A percentile compares a stretch with the other conserved stretches of the same genome.
These are phyloP conservation scores for Pseudoturritis turrita DNA, from an alignment of 345 rosid genomes.

Conservation along the genomic window DNA sequence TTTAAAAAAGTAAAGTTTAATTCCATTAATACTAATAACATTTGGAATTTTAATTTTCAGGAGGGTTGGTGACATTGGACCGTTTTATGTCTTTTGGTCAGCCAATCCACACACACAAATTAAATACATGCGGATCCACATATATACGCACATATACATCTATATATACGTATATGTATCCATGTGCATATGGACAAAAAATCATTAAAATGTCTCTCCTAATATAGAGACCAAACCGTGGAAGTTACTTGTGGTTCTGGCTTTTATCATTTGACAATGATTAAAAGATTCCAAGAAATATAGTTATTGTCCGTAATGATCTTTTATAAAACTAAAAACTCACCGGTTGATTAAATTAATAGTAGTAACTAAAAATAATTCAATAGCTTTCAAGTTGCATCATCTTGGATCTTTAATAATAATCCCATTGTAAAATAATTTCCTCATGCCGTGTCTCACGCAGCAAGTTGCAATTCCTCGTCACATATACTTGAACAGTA, in stretches of 20 bases:
- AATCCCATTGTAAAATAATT: conserved; percentile 1
- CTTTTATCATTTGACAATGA: conserved; percentile 21
- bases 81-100: conserved; percentile 24
- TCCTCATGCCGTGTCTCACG: conserved; percentile 29
- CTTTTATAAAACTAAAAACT: neutral
- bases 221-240: conserved; percentile 12
- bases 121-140: conserved; percentile 26
- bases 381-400: conserved; percentile 20
- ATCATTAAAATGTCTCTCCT: conserved; percentile 8
- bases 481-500: neutral
- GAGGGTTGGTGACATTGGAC: conserved; percentile 30
- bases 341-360: conserved; percentile 6
- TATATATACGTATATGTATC: neutral
- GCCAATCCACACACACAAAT: conserved; percentile 11
- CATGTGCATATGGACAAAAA: conserved; percentile 12
- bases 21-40: neutral
- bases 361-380: conserved; percentile 1
- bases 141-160: neutral
- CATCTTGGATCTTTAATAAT: conserved; percentile 7
- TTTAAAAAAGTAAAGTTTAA: neutral
- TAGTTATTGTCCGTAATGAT: neutral
- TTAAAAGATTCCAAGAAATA: neutral
- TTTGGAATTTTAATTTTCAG: conserved; percentile 2
- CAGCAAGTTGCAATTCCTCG: conserved; percentile 24
- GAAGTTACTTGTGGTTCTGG: conserved; percentile 19